phyloP scores from a whole-genome alignment of 352 stramenopile species.

The Phytophthora pisi region DNA sequence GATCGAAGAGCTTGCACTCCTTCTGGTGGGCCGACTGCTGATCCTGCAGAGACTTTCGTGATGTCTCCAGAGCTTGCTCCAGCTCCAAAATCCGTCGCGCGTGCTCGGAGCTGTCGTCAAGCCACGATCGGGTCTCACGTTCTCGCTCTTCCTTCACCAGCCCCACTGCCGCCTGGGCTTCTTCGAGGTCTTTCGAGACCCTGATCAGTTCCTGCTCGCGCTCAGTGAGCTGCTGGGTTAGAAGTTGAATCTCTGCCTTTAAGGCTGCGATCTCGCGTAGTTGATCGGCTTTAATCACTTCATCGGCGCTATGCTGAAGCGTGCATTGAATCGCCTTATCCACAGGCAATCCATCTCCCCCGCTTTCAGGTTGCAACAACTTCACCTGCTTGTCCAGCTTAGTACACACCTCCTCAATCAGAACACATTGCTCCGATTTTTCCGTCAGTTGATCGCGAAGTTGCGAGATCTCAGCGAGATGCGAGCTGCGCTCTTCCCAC shows the following conservation, averaged over 20 bases:
- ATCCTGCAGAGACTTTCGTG: constrained; percentile 4
- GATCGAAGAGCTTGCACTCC: constrained; percentile 14
- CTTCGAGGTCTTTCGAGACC: constrained; percentile 7
- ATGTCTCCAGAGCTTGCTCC: constrained; percentile 5
- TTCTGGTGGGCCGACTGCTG: constrained; percentile 13
- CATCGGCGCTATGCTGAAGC: constrained; percentile 15
- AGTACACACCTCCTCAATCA: constrained; percentile 11
- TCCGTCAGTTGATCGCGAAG: constrained; percentile 25
- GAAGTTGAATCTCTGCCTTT: constrained; percentile 5
- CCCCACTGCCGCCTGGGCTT: constrained; percentile 1
- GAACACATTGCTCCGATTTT: constrained; percentile 23
- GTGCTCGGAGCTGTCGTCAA: neutral
- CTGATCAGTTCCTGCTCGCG: constrained; percentile 15
- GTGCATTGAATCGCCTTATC: constrained; percentile 22
- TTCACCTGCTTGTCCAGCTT: constrained; percentile 28
- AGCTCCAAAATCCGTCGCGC: constrained; percentile 16
- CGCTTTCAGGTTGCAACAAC: constrained; percentile 10
- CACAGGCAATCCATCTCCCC: neutral
- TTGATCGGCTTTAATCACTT: constrained; percentile 9
- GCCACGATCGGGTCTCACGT: constrained; percentile 1
- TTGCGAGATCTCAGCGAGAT: constrained; percentile 29
- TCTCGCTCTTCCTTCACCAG: constrained; percentile 9
- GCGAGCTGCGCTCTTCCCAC: constrained; percentile 35
- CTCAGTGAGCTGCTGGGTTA: constrained; percentile 8
- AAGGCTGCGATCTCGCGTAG: constrained; percentile 9